phyloP scores from a whole-genome alignment of 768 basidiomycete genomes.

The Boletus rubropictus region DNA sequence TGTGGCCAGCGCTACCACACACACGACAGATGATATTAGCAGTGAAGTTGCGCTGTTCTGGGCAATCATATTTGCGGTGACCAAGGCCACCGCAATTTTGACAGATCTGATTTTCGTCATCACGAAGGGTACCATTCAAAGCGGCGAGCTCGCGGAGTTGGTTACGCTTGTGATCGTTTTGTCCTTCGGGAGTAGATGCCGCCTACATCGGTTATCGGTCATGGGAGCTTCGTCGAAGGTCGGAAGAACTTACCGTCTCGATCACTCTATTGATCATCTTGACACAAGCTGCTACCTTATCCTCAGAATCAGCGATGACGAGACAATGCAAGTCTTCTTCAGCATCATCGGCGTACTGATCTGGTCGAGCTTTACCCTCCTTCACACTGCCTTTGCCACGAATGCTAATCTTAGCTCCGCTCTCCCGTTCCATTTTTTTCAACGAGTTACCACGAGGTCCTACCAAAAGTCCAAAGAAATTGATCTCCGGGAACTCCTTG shows the following conservation, averaged over 20 bases:
- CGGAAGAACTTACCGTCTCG: conserved; percentile 69
- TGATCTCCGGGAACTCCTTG: conserved; percentile 99
- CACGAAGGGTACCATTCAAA: conserved; percentile 95
- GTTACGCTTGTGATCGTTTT: conserved; percentile 99
- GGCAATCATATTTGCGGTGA: conserved; percentile 98
- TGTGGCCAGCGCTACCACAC: conserved; percentile 97
- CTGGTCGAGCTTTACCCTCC: conserved; percentile 94
- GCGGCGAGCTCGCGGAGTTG: conserved; percentile 97
- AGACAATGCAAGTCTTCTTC: conserved; percentile 99
- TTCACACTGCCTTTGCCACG: conserved; percentile 98
- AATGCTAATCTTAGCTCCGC: conserved; percentile 97
- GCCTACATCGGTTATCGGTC: conserved; percentile 49
- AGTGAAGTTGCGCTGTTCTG: conserved; percentile 96
- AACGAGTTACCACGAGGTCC: conserved; percentile 98
- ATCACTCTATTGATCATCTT: conserved; percentile 96
- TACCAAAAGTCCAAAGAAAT: conserved; percentile 97
- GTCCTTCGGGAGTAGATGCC: conserved; percentile 97
- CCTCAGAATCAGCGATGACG: conserved; percentile 86
- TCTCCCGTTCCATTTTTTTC: conserved; percentile 99
- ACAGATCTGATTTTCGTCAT: conserved; percentile 99
- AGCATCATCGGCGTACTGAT: conserved; percentile 92
- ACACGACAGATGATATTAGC: conserved; percentile 99
- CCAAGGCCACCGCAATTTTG: conserved; percentile 93
- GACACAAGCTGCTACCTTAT: conserved; percentile 88
- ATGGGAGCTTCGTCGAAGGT: neutral